A percentile compares a stretch with the other conserved stretches of the same genome.
Conservation (phyloP, 2,329 filamentous ascomycete genomes). For the Thielaviopsis punctulata region DNA sequence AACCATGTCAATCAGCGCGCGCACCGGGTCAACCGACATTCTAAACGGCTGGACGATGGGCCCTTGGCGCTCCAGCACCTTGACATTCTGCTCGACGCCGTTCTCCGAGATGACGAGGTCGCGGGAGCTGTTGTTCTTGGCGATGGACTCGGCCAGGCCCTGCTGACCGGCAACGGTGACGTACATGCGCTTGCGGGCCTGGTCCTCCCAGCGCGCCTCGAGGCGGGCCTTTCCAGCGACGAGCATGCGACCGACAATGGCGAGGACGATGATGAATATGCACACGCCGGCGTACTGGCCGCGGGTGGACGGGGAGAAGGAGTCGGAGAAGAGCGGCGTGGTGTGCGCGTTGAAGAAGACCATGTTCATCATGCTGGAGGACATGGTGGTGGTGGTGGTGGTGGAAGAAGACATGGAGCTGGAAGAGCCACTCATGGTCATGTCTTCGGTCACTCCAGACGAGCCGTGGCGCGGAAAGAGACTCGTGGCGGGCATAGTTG, state of each 20-base stretch:
- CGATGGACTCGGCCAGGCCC: conserved; percentile 39
- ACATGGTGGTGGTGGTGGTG: not conserved
- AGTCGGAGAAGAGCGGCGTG: conserved; percentile 38
- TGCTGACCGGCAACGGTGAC: conserved; percentile 52
- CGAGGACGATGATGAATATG: conserved; percentile 73
- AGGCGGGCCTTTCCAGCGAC: conserved; percentile 53
- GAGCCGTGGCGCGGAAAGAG: conserved; percentile 3
- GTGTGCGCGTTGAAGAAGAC: conserved; percentile 41
- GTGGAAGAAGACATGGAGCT: not conserved
- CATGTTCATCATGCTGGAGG: conserved; percentile 24
- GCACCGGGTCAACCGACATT: conserved; percentile 59
- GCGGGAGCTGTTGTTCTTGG: conserved; percentile 43
- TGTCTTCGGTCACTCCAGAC: conserved; percentile 4
- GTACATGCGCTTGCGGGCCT: conserved; percentile 58
- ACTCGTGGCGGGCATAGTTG: conserved; percentile 1
- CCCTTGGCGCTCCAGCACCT: conserved; percentile 46
- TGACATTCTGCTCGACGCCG: conserved; percentile 65
- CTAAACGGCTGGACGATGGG: conserved; percentile 52
- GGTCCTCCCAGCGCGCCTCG: conserved; percentile 48
- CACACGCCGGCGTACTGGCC: conserved; percentile 76
- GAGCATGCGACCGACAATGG: conserved; percentile 49
- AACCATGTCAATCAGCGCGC: conserved; percentile 52
- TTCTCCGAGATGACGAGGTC: conserved; percentile 53
- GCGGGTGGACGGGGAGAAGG: conserved; percentile 55
- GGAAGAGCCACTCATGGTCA: conserved; percentile 6